Conservation (phyloP, 257 asterid species). For the Forsythia viridissima region DNA sequence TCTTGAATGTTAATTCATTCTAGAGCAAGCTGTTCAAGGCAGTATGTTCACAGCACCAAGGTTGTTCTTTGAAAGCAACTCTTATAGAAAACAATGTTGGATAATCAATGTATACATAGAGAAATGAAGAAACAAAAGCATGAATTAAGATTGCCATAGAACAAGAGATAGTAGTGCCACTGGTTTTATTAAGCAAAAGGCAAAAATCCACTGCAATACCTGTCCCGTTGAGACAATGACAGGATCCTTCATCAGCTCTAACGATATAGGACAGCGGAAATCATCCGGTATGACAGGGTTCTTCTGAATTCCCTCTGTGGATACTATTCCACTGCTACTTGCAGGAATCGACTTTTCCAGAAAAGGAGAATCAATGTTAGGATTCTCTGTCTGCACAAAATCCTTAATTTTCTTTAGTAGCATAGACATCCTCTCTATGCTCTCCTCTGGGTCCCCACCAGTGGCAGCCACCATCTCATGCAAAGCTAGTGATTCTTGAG, state of each 20-base stretch:
- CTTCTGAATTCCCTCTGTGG: conserved; percentile 44
- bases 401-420: conserved; percentile 84
- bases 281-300: conserved; percentile 86
- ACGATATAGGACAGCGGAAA: conserved; percentile 94
- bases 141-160: conserved; percentile 13
- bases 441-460: conserved; percentile 87
- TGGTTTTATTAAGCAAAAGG: conserved; percentile 13
- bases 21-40: conserved; percentile 7
- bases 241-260: conserved; percentile 95
- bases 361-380: conserved; percentile 46
- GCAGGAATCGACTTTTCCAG: conserved; percentile 53
- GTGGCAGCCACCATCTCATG: conserved; percentile 89
- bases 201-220: conserved; percentile 46
- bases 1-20: neutral
- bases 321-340: conserved; percentile 50
- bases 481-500: conserved; percentile 94
- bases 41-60: neutral
- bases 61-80: conserved; percentile 3
- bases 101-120: neutral
- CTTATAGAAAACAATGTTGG: neutral
- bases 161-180: conserved; percentile 17
- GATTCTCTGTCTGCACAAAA: conserved; percentile 83
- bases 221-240: conserved; percentile 98
- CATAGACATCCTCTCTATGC: conserved; percentile 93
- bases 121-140: conserved; percentile 6